Evolutionary conservation across 306 rosid species (phyloP), one percentile per base, ranked within the genome.

Genomic region (Gynostemma pentaphyllum): DNA sequence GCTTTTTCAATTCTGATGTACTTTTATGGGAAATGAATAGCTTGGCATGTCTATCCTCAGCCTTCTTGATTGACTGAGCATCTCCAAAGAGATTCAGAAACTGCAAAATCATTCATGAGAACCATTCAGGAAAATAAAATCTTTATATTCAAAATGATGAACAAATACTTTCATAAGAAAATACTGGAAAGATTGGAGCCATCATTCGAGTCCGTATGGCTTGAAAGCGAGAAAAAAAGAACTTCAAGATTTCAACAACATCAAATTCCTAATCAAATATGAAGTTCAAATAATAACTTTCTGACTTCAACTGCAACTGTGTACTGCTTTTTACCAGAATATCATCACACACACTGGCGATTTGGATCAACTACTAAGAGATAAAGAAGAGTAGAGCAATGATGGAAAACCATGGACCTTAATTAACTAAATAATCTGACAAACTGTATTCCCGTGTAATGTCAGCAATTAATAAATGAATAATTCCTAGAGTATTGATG

Each of bases 51-150:
- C 89, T 80, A 78, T 86, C 95, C 83, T 88, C 99, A 0, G 85
- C 90, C 77, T 79, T 88, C 85, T 94, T 94, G 75, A 94, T 86
- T 13, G 90, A 81, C 77, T 80, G 77, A 66, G 78, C 81, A 77
- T 86, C 99, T 64, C 99, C 99, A 80, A 86, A 94, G 65, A 84
- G 86, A 78, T 94, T 94, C 53, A 89, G 37, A 80, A 94, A 94
- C 99, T 94, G 94, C 74, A 78, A 77, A 70, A 23, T 12, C 45
- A 76, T 67, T 52, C 30, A 16, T 47, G 32, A 65, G 55, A 24
- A 4, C 22, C 22, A 56, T 75, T 37, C 66, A 60, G 50, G 8
- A 40, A 23, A 60, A 23, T 14, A 22, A 45, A 22, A 59, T 22
- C 66, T 48, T 36, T 16, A 57, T 28, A 19, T 19, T 5, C 34